These are phyloP conservation scores for Bipolaris bicolor DNA, from an alignment of 2,329 filamentous ascomycete species.

Conservation along the genomic window DNA sequence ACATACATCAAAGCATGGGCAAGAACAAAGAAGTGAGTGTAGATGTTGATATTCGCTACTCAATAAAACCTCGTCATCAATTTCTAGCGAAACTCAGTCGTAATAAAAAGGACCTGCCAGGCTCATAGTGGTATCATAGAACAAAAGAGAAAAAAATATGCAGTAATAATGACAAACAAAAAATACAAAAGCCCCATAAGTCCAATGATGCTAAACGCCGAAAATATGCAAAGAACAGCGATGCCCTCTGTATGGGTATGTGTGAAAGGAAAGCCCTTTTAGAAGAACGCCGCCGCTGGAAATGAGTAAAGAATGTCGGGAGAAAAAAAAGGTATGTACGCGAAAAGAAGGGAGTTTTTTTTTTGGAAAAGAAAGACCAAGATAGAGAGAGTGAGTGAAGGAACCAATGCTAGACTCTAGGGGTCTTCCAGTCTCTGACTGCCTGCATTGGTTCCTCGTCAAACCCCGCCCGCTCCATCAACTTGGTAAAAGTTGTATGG, in stretches of 20 bases:
- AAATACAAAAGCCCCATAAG: conserved; percentile 3
- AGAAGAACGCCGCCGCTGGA: conserved; percentile 16
- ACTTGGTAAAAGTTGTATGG: conserved; percentile 50
- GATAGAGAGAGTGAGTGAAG: neutral
- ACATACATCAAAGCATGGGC: no score
- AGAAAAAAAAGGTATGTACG: neutral
- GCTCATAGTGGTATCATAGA: conserved; percentile 16
- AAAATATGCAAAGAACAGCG: neutral
- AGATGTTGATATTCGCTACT: neutral
- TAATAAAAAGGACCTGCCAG: conserved; percentile 11
- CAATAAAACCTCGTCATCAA: neutral
- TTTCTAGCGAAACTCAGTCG: neutral
- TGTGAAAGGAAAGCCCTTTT: neutral
- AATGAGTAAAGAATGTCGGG: neutral
- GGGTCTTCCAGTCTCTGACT: conserved; percentile 36
- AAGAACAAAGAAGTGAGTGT: neutral
- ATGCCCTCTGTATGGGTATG: neutral
- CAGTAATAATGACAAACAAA: neutral
- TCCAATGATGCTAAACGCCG: neutral
- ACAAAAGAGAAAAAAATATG: neutral
- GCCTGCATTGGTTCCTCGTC: conserved; percentile 38
- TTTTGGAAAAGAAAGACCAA: neutral
- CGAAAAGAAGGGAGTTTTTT: neutral
- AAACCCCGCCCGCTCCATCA: conserved; percentile 53
- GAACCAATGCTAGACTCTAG: conserved; percentile 8